These are phyloP conservation scores for Colletotrichum sp. DNA, from an alignment of 2,329 filamentous ascomycete genomes.

Conservation along the genomic window DNA sequence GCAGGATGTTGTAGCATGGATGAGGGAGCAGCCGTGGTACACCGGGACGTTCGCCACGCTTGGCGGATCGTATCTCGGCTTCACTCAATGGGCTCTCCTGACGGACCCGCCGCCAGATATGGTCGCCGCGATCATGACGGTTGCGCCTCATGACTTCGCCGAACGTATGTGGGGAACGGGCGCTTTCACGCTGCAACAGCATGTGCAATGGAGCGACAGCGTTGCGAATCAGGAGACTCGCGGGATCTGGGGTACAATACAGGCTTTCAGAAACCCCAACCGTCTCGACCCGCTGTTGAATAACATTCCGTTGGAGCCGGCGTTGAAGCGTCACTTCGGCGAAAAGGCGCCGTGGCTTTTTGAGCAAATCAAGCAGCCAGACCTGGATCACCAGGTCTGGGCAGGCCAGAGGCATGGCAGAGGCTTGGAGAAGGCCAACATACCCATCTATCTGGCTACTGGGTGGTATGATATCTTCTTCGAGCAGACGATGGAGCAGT, in stretches of 20 bases:
- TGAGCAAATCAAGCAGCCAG: slow-evolving; percentile 6
- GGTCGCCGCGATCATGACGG: slow-evolving; percentile 17
- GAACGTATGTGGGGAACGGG: slow-evolving; percentile 17
- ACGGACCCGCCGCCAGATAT: slow-evolving; percentile 23
- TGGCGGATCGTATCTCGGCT: slow-evolving; percentile 23
- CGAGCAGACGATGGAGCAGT: slow-evolving; percentile 21
- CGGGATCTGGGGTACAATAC: background rate
- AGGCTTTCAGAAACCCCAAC: background rate
- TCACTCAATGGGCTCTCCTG: slow-evolving; percentile 26
- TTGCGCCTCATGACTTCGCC: slow-evolving; percentile 18
- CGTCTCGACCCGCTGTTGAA: background rate
- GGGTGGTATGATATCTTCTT: slow-evolving; percentile 25
- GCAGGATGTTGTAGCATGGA: slow-evolving; percentile 24
- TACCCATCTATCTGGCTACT: slow-evolving; percentile 21
- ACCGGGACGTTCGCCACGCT: slow-evolving; percentile 25
- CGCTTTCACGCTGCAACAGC: slow-evolving; percentile 1
- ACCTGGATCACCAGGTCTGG: slow-evolving; percentile 15
- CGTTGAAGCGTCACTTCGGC: slow-evolving; percentile 9
- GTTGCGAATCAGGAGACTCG: slow-evolving; percentile 2
- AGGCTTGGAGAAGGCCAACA: slow-evolving; percentile 18
- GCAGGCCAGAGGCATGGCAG: background rate
- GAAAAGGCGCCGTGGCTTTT: background rate
- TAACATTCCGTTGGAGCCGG: slow-evolving; percentile 5
- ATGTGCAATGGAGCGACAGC: slow-evolving; percentile 13
- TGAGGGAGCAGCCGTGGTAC: slow-evolving; percentile 27